phyloP scores from a whole-genome alignment of 805 yeast genomes.

The Saturnispora ahearnii region DNA sequence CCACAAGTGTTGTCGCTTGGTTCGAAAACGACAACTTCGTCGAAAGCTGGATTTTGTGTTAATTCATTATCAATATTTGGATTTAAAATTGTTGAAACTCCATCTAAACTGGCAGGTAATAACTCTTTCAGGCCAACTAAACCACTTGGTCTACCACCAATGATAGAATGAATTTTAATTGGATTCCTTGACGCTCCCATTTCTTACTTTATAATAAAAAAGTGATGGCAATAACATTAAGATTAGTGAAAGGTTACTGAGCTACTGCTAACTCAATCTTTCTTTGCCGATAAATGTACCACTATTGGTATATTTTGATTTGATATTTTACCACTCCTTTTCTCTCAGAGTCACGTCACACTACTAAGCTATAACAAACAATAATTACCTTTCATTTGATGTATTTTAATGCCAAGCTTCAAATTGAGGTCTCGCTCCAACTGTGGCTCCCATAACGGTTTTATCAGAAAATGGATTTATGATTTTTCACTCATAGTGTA shows the following conservation, averaged over 20 bases:
- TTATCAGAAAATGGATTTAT: not conserved
- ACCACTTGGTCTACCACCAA: conserved; percentile 33
- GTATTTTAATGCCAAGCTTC: not conserved
- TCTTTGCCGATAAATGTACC: not conserved
- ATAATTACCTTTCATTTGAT: too few relatives aligned
- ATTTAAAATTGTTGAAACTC: conserved; percentile 18
- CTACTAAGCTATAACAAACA: not conserved
- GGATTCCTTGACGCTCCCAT: not conserved
- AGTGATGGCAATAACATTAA: not conserved
- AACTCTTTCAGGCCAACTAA: conserved; percentile 25
- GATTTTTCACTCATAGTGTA: not conserved
- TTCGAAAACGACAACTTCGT: conserved; percentile 32
- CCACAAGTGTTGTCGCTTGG: conserved; percentile 32
- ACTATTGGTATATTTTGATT: too few relatives aligned
- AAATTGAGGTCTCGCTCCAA: not conserved
- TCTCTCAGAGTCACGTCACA: not conserved
- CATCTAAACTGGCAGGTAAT: conserved; percentile 23
- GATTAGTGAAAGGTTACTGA: not conserved
- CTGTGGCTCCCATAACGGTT: not conserved
- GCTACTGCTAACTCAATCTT: not conserved
- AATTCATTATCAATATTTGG: not conserved
- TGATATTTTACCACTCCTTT: too few relatives aligned
- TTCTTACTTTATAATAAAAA: not conserved
- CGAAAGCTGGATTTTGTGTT: conserved; percentile 24
- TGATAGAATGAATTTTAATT: conserved; percentile 28